A percentile compares a stretch with the other conserved stretches of the same genome.
Evolutionary conservation across 139 green algal genomes (phyloP).

Genomic region (Chlamydomonas sp.): DNA sequence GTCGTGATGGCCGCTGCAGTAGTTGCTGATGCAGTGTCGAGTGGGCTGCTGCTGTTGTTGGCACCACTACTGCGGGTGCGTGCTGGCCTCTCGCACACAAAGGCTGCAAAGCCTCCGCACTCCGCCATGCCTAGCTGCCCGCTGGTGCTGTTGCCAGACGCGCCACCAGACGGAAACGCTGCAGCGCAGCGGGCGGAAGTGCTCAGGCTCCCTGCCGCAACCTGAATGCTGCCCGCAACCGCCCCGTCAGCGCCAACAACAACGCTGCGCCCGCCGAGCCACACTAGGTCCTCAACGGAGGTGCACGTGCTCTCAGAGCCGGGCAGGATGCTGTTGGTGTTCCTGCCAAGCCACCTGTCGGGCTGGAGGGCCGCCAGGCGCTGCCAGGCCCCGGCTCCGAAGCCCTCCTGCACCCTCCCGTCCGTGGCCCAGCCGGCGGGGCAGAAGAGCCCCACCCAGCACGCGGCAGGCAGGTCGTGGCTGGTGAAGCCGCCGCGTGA

Average conservation of each 20-base stretch:
- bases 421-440: background rate
- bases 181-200: background rate
- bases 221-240: background rate
- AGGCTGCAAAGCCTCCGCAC: background rate
- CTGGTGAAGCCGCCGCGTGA: background rate
- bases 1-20: background rate
- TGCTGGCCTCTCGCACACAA: background rate
- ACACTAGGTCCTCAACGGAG: background rate
- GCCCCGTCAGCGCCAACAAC: background rate
- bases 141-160: background rate
- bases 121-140: background rate
- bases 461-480: background rate
- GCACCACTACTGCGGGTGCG: no score
- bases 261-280: background rate
- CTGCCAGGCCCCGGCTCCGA: background rate
- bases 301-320: background rate
- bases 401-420: background rate
- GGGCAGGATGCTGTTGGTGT: background rate
- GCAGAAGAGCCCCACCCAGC: slow-evolving; percentile 2
- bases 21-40: background rate
- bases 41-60: background rate
- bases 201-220: background rate
- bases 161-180: background rate
- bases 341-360: no score
- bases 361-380: background rate